Percentiles rank a stretch among this genome's conserved stretches.
Conservation (phyloP, 345 rosid species). For the Viola odorata region DNA sequence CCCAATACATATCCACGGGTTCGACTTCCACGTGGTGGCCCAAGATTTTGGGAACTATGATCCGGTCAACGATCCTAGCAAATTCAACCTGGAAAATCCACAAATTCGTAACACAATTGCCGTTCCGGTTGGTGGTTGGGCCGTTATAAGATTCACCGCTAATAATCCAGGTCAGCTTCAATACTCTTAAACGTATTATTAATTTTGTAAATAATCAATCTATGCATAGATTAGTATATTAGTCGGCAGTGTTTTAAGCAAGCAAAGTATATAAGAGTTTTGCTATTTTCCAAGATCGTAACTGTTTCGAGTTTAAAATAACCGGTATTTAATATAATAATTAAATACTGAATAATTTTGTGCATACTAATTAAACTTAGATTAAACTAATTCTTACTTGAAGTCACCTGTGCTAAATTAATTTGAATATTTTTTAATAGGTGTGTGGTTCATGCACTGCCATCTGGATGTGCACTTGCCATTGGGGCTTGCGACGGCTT, state of each 20-base stretch:
- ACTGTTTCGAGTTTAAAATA: too few relatives aligned
- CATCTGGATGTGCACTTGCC: slow-evolving; percentile 25
- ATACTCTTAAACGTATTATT: too few relatives aligned
- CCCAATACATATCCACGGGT: slow-evolving; percentile 86
- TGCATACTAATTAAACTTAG: not conserved
- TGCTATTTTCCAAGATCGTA: too few relatives aligned
- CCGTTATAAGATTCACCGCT: slow-evolving; percentile 63
- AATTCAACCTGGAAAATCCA: slow-evolving; percentile 59
- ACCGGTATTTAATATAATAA: not conserved
- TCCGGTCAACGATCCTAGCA: slow-evolving; percentile 33
- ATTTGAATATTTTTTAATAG: not conserved
- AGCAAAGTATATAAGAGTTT: too few relatives aligned
- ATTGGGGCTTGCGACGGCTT: slow-evolving; percentile 20
- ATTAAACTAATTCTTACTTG: not conserved
- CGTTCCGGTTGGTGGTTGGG: slow-evolving; percentile 45
- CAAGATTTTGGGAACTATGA: slow-evolving; percentile 89
- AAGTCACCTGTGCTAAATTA: not conserved
- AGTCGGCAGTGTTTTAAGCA: too few relatives aligned
- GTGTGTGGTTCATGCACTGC: slow-evolving; percentile 29
- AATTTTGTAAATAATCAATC: too few relatives aligned
- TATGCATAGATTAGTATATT: too few relatives aligned
- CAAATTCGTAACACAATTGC: slow-evolving; percentile 64
- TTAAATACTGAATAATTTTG: not conserved
- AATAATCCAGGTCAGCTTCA: slow-evolving; percentile 63
- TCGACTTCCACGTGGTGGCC: slow-evolving; percentile 71